phyloP scores from a whole-genome alignment of 2,329 filamentous ascomycete genomes.

The Trichoderma polysporum region DNA sequence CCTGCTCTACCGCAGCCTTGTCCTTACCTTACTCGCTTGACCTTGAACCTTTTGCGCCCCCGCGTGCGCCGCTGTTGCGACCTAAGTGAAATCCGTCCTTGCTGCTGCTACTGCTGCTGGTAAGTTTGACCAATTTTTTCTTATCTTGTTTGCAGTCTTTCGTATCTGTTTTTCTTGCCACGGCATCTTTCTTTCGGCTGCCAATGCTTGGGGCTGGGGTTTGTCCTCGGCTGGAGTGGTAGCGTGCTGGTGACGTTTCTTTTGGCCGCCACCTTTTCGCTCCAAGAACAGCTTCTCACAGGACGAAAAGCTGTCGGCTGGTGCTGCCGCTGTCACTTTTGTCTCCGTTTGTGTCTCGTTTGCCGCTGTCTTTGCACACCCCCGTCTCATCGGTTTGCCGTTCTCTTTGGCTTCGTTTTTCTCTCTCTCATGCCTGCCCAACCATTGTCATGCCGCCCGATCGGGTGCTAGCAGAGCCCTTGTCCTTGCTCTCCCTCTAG shows the following conservation, averaged over 20 bases:
- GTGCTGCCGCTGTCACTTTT: neutral
- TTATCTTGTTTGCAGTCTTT: neutral
- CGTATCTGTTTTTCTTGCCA: neutral
- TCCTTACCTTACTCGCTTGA: neutral
- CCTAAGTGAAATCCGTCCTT: neutral
- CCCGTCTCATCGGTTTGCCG: conserved; percentile 1
- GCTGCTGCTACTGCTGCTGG: conserved; percentile 5
- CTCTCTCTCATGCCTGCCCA: conserved; percentile 8
- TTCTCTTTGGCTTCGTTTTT: neutral
- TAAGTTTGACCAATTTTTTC: neutral
- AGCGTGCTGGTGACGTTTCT: conserved; percentile 19
- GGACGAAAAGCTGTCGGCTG: neutral
- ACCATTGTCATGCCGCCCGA: conserved; percentile 13
- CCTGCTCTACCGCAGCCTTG: conserved; percentile 6
- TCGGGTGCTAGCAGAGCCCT: conserved; percentile 20
- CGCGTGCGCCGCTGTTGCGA: conserved; percentile 4
- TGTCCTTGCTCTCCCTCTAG: conserved; percentile 16
- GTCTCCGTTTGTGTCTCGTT: conserved; percentile 12
- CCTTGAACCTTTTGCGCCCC: neutral
- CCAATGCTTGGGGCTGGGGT: neutral
- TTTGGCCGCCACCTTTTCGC: conserved; percentile 10
- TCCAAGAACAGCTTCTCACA: neutral
- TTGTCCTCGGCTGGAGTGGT: conserved; percentile 5
- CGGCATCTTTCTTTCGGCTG: neutral
- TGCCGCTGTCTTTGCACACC: conserved; percentile 5